Base-by-base conservation (phyloP, 1,284 basidiomycete species). In the Agroathelia rolfsii region DNA sequence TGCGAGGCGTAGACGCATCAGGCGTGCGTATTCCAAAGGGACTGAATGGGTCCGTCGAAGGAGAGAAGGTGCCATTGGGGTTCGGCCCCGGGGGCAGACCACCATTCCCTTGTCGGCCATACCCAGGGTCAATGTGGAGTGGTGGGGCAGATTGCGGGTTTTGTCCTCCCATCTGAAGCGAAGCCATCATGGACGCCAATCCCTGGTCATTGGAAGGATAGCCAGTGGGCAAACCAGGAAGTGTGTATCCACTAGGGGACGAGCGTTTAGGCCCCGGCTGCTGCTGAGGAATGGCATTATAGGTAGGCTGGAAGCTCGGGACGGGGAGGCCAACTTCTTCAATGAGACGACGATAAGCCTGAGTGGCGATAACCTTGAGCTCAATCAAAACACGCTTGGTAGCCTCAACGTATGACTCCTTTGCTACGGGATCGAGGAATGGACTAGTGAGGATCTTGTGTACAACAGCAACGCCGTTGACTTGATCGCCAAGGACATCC, bases 281-380 rank as follows among this genome's bases (percentile, higher is more conserved):
- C n/a, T n/a, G n/a, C n/a, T n/a, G n/a, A 5, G 77, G 72, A 34
- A 73, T 61, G 39, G 68, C 71, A 10, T 71, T 63, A 53, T 83
- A 86, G 13, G 76, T 76, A 6, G 82, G 76, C 53, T 84, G 80
- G 58, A 83, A 77, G 59, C 78, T 85, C 33, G 86, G 85, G 24
- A 90, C 80, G 5, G 88, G 87, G 30, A 96, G 60, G 8, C 92
- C 92, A 42, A 95, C 87, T 59, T 94, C 90, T 55, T 95, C 88
- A 36, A 94, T 87, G 30, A 96, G 66, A 34, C 87, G 74, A 39
- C 90, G 77, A 52, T 96, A 95, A n/a, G 90, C 86, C 46, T 90
- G 87, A 4, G 86, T 88, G 15, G 81, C 78, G 30, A 87, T 83
- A 24, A 89, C 88, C 60, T 90, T 89, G 38, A 93, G 65, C 50